Base-by-base conservation (phyloP, 768 basidiomycete species). In the Tylopilus sp. region DNA sequence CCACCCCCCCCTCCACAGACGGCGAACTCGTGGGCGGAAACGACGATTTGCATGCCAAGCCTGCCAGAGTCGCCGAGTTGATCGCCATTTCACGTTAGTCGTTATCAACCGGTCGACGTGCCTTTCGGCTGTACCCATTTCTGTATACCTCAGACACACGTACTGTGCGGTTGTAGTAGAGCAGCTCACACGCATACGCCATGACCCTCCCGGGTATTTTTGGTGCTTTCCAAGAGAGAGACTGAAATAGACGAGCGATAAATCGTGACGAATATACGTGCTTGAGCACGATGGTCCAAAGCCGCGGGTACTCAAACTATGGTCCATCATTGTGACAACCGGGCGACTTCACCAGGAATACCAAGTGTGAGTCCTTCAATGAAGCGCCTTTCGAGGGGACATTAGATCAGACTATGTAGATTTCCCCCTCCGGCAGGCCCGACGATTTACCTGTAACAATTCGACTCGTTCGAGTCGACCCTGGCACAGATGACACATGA, bases 21-120 rank as follows among this genome's bases (percentile, higher is more conserved):
- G 64, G 65, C 2, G n/a, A 39, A 6, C 33, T 7, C 28, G 51
- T 66, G 0, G 65, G 65, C 18, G 53, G 65, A 25, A 59, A 61
- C 45, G 53, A 55, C 28, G 63, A 36, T 28, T 55, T 66, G 44
- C 52, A 67, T 0, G 8, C 0, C 1, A 52, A 40, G 41, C 1
- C 59, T 51, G 10, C 1, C 1, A 17, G 44, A 7, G 30, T 65
- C 17, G 43, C 43, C 6, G 52, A 38, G 9, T 31, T 64, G 50
- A 36, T 65, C 7, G 59, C 55, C 7, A 23, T 44, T 38, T 35
- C 45, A 30, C 39, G 18, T 36, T 53, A 47, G 25, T 40, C n/a
- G 7, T 12, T 3, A 2, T 36, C 15, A 0, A n/a, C 9, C 4
- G 6, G n/a, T 9, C 15, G 31, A 31, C 30, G 30, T 31, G 11